Percentiles rank a stretch among this genome's conserved stretches.
These are phyloP conservation scores for Pseudogymnoascus pannorum DNA, from an alignment of 2,329 filamentous ascomycete species.

Conservation along the genomic window DNA sequence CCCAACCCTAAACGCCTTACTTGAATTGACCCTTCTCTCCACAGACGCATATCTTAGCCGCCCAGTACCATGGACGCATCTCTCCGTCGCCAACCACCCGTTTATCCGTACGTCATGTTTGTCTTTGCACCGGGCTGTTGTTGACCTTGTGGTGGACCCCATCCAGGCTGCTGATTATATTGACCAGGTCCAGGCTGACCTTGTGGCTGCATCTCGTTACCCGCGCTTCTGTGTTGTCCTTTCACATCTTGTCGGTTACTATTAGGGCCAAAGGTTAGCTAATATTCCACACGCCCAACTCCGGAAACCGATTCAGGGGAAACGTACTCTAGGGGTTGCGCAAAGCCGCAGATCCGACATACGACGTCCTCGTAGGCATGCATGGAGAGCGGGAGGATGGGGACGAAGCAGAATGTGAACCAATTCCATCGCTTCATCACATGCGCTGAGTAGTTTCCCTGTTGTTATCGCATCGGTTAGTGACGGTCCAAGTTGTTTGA, in stretches of 20 bases:
- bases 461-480: not conserved
- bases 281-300: not conserved
- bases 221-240: not conserved
- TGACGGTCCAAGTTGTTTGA: not conserved
- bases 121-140: not conserved
- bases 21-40: not conserved
- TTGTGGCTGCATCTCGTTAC: conserved; percentile 3
- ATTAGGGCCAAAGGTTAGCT: not conserved
- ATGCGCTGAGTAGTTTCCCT: conserved; percentile 52
- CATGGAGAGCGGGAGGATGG: conserved; percentile 63
- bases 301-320: not conserved
- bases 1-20: not conserved
- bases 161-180: not conserved
- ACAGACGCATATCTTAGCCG: not conserved
- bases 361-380: conserved; percentile 61
- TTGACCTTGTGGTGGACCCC: conserved; percentile 6
- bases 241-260: not conserved
- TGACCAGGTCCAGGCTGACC: not conserved
- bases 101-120: conserved; percentile 9
- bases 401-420: conserved; percentile 78
- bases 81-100: not conserved
- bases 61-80: not conserved
- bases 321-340: conserved; percentile 50
- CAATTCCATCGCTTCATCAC: conserved; percentile 60
- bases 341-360: conserved; percentile 71